Base-by-base conservation (phyloP, 495 filamentous ascomycete genomes). In the Penicillium samsonianum region DNA sequence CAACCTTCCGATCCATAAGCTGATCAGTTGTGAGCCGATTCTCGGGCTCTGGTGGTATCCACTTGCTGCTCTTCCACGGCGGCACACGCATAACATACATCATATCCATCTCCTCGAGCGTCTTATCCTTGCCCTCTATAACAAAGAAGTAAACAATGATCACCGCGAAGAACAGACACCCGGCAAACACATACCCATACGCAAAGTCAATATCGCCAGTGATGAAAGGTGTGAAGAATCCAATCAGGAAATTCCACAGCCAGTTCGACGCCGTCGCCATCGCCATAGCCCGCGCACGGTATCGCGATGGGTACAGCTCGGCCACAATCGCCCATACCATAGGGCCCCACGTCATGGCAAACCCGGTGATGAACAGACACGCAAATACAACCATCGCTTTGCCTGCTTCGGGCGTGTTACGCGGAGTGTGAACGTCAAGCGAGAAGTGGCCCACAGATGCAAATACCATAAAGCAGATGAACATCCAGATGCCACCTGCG, bases 191-290 rank as follows among this genome's bases (percentile, higher is more conserved):
- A 70, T 89, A 93, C 12, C 90, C 90, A 69, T 89, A 91, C 1
- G 76, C 70, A 73, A 86, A 92, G 42, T 83, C 79, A 60, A 94
- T 92, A 17, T 80, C 82, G 0, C 70, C 67, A 7, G 82, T 86
- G 60, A 90, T 89, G 62, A 89, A 86, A 0, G 90, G 88, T 0
- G 90, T 91, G 71, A 92, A 89, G 74, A 93, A 91, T 0, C 83
- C 81, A 50, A 94, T 80, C 50, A 92, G 67, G 74, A 92, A 95
- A 64, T 94, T 96, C 87, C 87, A 93, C 35, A 87, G 77, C 91
- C 91, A 96, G 73, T 94, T 96, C 19, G 83, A 84, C 2, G 87
- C 84, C 0, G 91, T 93, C 8, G 87, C 87, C 14, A 91, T 65
- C n/a, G 86, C 86, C 86, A 91, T 91, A 19, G 80, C 85, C 11